Conservation (phyloP, 345 rosid species). For the Citrus reticulata region DNA sequence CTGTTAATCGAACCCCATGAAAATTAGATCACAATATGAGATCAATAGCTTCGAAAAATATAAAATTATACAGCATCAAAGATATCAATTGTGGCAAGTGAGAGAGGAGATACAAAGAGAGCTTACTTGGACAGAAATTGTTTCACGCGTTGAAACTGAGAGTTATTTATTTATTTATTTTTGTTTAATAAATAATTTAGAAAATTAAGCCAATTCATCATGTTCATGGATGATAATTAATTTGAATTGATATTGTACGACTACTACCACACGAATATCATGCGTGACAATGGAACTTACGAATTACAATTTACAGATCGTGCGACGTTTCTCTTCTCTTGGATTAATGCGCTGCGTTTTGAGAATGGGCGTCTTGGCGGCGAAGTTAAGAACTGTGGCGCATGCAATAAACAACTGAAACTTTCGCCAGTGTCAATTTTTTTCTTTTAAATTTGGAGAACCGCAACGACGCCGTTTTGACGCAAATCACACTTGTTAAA, state of each 20-base stretch:
- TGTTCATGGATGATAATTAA: background rate
- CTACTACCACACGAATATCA: background rate
- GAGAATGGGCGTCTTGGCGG: background rate
- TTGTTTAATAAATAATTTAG: background rate
- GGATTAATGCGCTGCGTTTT: background rate
- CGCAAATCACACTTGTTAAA: no score
- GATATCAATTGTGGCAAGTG: background rate
- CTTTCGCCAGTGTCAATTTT: no score
- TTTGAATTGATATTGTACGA: background rate
- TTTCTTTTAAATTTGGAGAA: no score
- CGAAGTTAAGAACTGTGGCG: background rate
- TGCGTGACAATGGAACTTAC: background rate
- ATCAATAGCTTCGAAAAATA: background rate
- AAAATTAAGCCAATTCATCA: background rate
- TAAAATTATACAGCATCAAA: background rate
- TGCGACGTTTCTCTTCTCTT: background rate
- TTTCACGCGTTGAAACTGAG: background rate
- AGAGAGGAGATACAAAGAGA: background rate
- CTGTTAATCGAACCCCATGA: background rate
- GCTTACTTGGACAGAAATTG: background rate
- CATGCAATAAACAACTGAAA: no score
- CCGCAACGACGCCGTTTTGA: no score
- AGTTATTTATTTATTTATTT: no score
- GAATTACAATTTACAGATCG: no score
- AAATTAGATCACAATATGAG: background rate